Conservation (phyloP, 768 basidiomycete genomes). For the Tricholomella constricta region DNA sequence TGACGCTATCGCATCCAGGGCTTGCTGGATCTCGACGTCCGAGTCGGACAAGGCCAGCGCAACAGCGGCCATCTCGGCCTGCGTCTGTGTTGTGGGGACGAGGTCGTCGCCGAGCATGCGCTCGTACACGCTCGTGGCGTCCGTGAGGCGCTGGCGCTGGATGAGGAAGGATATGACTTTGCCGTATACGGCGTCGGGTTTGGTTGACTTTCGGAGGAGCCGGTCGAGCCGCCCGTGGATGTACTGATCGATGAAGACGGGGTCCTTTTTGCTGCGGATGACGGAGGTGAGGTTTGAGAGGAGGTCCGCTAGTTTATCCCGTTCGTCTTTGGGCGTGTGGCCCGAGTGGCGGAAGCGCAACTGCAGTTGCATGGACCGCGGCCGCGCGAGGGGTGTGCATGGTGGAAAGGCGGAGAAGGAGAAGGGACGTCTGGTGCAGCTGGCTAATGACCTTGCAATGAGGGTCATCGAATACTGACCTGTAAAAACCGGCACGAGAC, state of each 20-base stretch:
- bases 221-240: conserved; percentile 4
- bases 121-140: conserved; percentile 42
- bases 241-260: neutral
- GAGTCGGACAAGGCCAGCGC: conserved; percentile 23
- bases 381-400: neutral
- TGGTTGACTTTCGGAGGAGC: neutral
- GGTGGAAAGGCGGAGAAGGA: neutral
- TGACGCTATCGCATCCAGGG: conserved; percentile 22
- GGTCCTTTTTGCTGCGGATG: neutral
- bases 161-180: conserved; percentile 42
- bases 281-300: neutral
- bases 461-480: neutral
- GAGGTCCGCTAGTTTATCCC: neutral
- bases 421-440: neutral
- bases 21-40: conserved; percentile 15
- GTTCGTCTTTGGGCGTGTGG: neutral
- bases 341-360: neutral
- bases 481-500: neutral
- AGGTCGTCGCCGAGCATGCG: conserved; percentile 45
- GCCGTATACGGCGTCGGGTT: conserved; percentile 7
- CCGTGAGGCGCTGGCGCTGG: conserved; percentile 33
- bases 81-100: conserved; percentile 35
- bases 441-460: neutral
- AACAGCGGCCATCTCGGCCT: conserved; percentile 43
- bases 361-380: neutral